Base-by-base conservation (phyloP, 129 eudicot species). In the Centrapalus pauciflorus region DNA sequence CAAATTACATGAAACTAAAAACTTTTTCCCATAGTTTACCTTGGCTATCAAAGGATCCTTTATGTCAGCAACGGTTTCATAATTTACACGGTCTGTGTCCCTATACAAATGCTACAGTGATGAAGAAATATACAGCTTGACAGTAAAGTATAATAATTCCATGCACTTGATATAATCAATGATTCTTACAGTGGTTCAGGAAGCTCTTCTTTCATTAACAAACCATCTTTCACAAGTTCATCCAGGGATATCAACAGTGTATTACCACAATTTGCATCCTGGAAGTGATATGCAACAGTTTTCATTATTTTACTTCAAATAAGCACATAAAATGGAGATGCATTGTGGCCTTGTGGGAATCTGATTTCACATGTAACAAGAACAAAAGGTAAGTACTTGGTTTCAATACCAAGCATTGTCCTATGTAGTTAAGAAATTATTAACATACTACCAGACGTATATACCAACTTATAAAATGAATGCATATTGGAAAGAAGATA, bases 191-290 rank as follows among this genome's bases (percentile, higher is more conserved):
- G 3, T 81, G 90, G 96, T 72, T 80, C 77, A 37, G 98, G 98
- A 58, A 93, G 95, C 76, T 93, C 98, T 49, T 82, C 92, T 61
- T 79, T 79, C 72, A 25, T 62, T 79, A 93, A 74, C 66, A 93
- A 82, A 62, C 98, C 98, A 84, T 93, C 98, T 75, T 93, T 74
- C 17, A 93, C 96, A 73, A 93, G 96, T 60, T 93, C 96, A 58
- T 93, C 95, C 23, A 88, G 86, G 61, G 98, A 93, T 74, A 93
- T 93, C 61, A 93, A 34, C 82, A 88, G 96, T 9, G 95, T 85
- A 66, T 93, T 93, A 29, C 98, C 98, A 69, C 98, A 93, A 71
- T 93, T 93, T 64, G 98, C 98, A 88, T 93, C 98, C 98, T 93
- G 79, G 65, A 85, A 69, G 49, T 62, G 56, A 81, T 49, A 50